phyloP scores from a whole-genome alignment of 805 yeast genomes.

The Candida tallmaniae region DNA sequence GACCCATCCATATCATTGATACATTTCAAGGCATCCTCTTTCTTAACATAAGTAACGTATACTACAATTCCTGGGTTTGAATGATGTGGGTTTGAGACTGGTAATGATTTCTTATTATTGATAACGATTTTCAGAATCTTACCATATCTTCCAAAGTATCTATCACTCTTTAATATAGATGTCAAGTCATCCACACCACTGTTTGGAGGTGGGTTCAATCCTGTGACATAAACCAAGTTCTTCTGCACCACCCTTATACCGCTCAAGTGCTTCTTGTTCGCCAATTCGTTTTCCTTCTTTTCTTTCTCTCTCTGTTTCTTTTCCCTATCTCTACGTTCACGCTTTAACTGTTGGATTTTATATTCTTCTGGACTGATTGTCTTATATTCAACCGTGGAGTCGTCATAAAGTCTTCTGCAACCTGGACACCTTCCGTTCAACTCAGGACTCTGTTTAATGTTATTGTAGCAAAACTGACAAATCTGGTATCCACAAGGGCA shows the following conservation, averaged over 20 bases:
- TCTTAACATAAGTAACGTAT: conserved; percentile 86
- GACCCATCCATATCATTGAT: conserved; percentile 92
- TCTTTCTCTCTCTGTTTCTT: conserved; percentile 86
- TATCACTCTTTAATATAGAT: conserved; percentile 76
- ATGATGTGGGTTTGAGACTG: conserved; percentile 32
- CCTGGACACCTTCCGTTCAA: conserved; percentile 96
- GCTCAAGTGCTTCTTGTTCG: conserved; percentile 81
- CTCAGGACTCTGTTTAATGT: conserved; percentile 92
- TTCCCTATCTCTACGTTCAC: conserved; percentile 76
- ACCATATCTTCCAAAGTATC: conserved; percentile 98
- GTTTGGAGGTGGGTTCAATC: conserved; percentile 79
- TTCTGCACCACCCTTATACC: conserved; percentile 99
- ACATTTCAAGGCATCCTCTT: conserved; percentile 94
- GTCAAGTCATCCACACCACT: conserved; percentile 72
- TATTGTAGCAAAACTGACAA: conserved; percentile 97
- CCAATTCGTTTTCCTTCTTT: conserved; percentile 82
- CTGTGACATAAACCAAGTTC: conserved; percentile 93
- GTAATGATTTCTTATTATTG: conserved; percentile 63
- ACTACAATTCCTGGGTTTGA: conserved; percentile 84
- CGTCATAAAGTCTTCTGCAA: conserved; percentile 91
- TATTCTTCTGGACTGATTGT: conserved; percentile 81
- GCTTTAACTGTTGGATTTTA: conserved; percentile 75
- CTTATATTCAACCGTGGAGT: conserved; percentile 85
- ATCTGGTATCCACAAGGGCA: conserved; percentile 99
- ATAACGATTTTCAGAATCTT: conserved; percentile 91